Percentiles rank a stretch among this genome's conserved stretches.
Conservation (phyloP, 2,329 filamentous ascomycete species). For the Xylariaceae sp. region DNA sequence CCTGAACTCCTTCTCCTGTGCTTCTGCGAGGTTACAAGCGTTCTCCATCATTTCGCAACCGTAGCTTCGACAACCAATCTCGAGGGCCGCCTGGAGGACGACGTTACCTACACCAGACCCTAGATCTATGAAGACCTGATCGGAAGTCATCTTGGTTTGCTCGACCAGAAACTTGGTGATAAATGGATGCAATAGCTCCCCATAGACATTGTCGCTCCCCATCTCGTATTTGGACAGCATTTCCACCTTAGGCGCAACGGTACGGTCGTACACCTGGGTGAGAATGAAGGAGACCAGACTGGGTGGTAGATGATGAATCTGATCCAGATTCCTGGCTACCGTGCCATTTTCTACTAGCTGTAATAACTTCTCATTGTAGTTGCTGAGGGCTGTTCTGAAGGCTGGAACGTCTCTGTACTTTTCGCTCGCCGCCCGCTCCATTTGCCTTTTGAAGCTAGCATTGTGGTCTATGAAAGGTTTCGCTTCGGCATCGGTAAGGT, state of each 20-base stretch:
- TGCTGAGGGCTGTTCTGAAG: slow-evolving; percentile 72
- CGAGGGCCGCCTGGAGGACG: slow-evolving; percentile 87
- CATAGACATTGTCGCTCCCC: slow-evolving; percentile 92
- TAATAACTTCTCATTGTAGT: slow-evolving; percentile 75
- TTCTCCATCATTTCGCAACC: slow-evolving; percentile 97
- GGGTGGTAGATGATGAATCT: slow-evolving; percentile 69
- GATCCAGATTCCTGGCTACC: slow-evolving; percentile 71
- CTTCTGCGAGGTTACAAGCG: slow-evolving; percentile 77
- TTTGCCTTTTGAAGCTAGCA: slow-evolving; percentile 72
- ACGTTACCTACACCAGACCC: slow-evolving; percentile 97
- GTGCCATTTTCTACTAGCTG: slow-evolving; percentile 69
- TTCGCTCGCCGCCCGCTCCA: slow-evolving; percentile 73
- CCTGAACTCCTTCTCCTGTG: slow-evolving; percentile 80
- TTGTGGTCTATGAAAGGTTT: slow-evolving; percentile 71
- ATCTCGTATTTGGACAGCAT: slow-evolving; percentile 83
- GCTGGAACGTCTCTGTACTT: slow-evolving; percentile 65
- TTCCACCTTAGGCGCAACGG: slow-evolving; percentile 86
- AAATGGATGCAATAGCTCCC: slow-evolving; percentile 85
- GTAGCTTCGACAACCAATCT: slow-evolving; percentile 93
- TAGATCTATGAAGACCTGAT: slow-evolving; percentile 89
- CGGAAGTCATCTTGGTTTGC: slow-evolving; percentile 75
- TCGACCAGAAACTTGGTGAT: slow-evolving; percentile 78
- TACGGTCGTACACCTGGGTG: slow-evolving; percentile 86
- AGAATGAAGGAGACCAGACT: slow-evolving; percentile 80
- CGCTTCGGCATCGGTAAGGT: slow-evolving; percentile 72